phyloP scores from a whole-genome alignment of 129 eudicot genomes.

The Ambrosia trifida region DNA sequence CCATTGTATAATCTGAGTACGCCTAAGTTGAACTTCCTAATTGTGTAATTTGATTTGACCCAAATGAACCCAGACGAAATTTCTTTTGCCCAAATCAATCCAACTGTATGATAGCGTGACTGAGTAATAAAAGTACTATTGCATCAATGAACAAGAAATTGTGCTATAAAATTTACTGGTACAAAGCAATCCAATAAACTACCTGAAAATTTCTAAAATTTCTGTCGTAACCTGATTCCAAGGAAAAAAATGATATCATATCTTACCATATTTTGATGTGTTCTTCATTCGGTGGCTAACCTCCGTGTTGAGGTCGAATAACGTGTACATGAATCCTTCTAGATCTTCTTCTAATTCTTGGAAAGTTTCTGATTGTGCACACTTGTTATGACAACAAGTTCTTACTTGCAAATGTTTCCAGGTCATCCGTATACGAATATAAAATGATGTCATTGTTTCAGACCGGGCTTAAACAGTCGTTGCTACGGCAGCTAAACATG shows the following conservation, averaged over 20 bases:
- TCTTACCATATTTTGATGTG: slow-evolving; percentile 39
- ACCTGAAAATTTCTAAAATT: too few relatives aligned
- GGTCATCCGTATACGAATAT: slow-evolving; percentile 27
- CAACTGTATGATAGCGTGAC: too few relatives aligned
- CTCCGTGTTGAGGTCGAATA: slow-evolving; percentile 32
- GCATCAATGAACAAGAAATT: too few relatives aligned
- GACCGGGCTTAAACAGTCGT: slow-evolving; percentile 34
- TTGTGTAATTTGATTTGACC: too few relatives aligned
- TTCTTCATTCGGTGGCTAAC: slow-evolving; percentile 20
- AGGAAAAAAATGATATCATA: not conserved
- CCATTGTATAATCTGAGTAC: too few relatives aligned
- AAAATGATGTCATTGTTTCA: slow-evolving; percentile 21
- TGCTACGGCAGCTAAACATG: slow-evolving; percentile 38
- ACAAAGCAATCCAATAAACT: too few relatives aligned
- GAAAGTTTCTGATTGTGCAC: slow-evolving; percentile 36
- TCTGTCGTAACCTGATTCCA: too few relatives aligned
- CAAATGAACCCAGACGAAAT: too few relatives aligned
- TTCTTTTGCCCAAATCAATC: too few relatives aligned
- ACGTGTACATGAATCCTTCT: slow-evolving; percentile 39
- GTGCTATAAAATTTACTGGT: too few relatives aligned
- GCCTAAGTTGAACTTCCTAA: too few relatives aligned
- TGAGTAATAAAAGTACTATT: too few relatives aligned
- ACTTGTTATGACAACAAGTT: slow-evolving; percentile 20
- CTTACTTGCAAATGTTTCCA: slow-evolving; percentile 21
- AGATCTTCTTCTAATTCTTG: slow-evolving; percentile 25